Percentiles rank a stretch among this genome's conserved stretches.
These are phyloP conservation scores for Lentinula boryana DNA, from an alignment of 768 basidiomycete species.

Conservation along the genomic window DNA sequence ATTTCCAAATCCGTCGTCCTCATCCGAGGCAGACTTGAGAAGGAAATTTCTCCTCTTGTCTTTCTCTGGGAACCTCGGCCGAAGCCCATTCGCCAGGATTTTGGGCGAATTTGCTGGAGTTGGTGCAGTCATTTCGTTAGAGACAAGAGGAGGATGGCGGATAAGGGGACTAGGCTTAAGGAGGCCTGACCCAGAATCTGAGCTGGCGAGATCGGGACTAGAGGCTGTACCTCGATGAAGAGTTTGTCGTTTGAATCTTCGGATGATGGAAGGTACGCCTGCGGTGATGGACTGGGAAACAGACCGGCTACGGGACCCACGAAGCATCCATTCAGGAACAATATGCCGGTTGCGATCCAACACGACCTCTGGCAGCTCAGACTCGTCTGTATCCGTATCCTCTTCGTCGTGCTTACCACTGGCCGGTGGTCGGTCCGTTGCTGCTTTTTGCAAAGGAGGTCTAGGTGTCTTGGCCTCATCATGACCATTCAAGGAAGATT, in stretches of 20 bases:
- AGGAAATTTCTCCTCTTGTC: constrained; percentile 12
- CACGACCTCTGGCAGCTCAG: constrained; percentile 91
- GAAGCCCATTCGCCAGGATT: constrained; percentile 16
- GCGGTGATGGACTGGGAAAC: constrained; percentile 41
- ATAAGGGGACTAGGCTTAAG: constrained; percentile 34
- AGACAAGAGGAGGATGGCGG: constrained; percentile 29
- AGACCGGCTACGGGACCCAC: constrained; percentile 34
- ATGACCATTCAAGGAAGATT: neutral
- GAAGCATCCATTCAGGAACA: constrained; percentile 86
- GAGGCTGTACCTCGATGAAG: constrained; percentile 56
- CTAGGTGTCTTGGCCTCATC: neutral
- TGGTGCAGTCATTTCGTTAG: constrained; percentile 35
- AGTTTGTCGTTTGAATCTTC: constrained; percentile 33
- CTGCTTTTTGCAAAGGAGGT: neutral
- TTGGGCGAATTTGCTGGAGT: constrained; percentile 47
- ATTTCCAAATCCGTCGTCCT: constrained; percentile 17
- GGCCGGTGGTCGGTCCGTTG: constrained; percentile 6
- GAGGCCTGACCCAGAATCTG: neutral
- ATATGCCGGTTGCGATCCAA: constrained; percentile 94
- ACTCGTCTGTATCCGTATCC: constrained; percentile 52
- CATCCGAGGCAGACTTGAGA: constrained; percentile 20
- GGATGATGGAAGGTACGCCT: constrained; percentile 22
- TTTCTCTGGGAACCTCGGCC: constrained; percentile 22
- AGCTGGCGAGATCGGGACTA: constrained; percentile 51
- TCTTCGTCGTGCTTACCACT: constrained; percentile 20